Evolutionary conservation across 176 grass and related monocot species (phyloP).

Genomic region (Chrysopogon serrulatus): DNA sequence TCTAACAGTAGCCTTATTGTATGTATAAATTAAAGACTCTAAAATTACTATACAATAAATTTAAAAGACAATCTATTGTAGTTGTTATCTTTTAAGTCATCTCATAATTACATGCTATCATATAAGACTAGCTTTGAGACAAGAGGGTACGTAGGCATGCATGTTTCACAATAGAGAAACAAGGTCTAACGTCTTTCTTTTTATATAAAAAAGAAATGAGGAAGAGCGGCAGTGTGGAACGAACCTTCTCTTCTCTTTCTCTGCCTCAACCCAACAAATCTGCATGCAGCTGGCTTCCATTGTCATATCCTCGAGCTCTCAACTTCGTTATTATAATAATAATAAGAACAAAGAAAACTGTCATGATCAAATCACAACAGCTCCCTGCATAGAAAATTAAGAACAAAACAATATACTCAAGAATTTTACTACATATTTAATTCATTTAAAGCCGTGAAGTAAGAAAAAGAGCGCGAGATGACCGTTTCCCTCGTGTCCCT

Average conservation of each 20-base stretch:
- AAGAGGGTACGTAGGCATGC: no score
- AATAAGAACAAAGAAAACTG: no score
- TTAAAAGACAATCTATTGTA: no score
- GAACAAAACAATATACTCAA: neutral
- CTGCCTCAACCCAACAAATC: neutral
- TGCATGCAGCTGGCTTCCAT: neutral
- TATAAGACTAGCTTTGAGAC: no score
- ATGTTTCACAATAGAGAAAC: neutral
- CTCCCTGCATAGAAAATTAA: neutral
- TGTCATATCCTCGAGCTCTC: neutral
- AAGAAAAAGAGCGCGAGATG: neutral
- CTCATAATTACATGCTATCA: no score
- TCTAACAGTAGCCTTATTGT: no score
- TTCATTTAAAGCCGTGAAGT: neutral
- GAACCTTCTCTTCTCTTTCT: neutral
- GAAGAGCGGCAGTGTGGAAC: neutral
- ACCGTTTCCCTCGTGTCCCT: conserved; percentile 11
- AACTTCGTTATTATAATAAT: neutral
- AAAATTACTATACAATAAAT: no score
- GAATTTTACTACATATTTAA: no score
- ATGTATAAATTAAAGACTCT: no score
- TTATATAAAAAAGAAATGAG: neutral
- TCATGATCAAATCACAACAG: neutral
- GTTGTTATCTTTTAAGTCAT: no score
- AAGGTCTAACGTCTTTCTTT: neutral